Evolutionary conservation across 2,329 filamentous ascomycete genomes (phyloP), one percentile per base, ranked within the genome.

Genomic region (Ophiognomonia clavigignenti-juglandacearum): DNA sequence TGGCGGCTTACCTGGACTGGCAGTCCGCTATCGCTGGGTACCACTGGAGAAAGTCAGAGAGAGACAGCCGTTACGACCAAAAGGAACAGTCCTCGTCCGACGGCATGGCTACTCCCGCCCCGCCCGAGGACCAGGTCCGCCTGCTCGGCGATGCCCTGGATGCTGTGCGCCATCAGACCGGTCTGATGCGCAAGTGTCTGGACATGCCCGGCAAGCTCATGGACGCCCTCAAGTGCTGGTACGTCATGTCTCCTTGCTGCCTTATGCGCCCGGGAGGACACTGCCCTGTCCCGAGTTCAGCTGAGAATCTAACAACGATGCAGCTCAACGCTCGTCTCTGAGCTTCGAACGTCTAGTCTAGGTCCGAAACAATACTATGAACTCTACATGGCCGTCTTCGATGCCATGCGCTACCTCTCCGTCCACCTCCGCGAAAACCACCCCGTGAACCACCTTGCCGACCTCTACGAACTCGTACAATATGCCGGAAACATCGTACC

Each of bases 311-410:
- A 13, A 20, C 29, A n/a, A 22, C 37, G 23, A 18, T 32, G 24
- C 52, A 97, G 93, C 71, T 98, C 93, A 35, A 98, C 93, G 18
- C 81, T 98, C 54, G 92, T 98, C 52, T 96, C 93, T n/a, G 93
- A 98, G 69, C 81, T 98, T 60, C 89, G 93, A 59, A 98, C 93
- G 4, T 95, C 91, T 66, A 96, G 88, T 60, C 80, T 98, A 43
- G 90, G 93, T n/a, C 93, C 93, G 27, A 98, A 98, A 69, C 93
- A 98, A 69, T 98, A 98, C 74, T 98, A 98, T 69, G 95, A 98
- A 74, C 81, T 98, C 49, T 98, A 98, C 73, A 98, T 98, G 93
- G 82, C 93, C 56, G 90, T 98, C 53, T 98, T 98, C 70, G 93
- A 98, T 74, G 92, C 95, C 54, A 73, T 98, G 64, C 90, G 93